A percentile compares a stretch with the other conserved stretches of the same genome.
These are phyloP conservation scores for Triangularia setosa DNA, from an alignment of 2,329 filamentous ascomycete species.

Conservation along the genomic window DNA sequence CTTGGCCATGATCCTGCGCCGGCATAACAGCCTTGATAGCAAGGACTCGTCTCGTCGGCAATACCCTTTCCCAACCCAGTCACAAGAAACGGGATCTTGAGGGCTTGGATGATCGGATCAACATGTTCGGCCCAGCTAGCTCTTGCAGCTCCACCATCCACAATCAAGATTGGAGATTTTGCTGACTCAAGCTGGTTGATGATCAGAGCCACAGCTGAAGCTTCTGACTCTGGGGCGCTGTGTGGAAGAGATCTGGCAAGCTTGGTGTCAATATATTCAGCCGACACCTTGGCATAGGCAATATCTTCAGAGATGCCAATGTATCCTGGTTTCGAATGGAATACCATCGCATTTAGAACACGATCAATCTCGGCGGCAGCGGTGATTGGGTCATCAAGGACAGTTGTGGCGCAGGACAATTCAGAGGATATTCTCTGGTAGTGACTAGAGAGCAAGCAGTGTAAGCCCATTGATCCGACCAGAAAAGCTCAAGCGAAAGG, in stretches of 20 bases:
- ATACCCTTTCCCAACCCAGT: constrained; percentile 21
- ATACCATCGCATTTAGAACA: constrained; percentile 40
- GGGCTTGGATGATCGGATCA: constrained; percentile 17
- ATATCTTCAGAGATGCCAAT: constrained; percentile 61
- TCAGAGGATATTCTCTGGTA: constrained; percentile 59
- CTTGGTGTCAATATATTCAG: constrained; percentile 52
- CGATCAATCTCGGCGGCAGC: constrained; percentile 58
- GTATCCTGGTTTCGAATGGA: constrained; percentile 47
- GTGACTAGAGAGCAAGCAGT: constrained; percentile 36
- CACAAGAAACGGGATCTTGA: constrained; percentile 28
- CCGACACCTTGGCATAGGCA: constrained; percentile 56
- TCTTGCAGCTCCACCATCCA: constrained; percentile 10
- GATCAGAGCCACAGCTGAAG: constrained; percentile 52
- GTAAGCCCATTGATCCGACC: too few relatives aligned
- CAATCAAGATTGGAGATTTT: constrained; percentile 9
- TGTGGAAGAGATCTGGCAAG: constrained; percentile 48
- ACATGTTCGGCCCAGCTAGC: constrained; percentile 4
- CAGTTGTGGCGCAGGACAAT: constrained; percentile 54
- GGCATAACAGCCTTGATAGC: constrained; percentile 8
- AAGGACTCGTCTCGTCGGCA: constrained; percentile 13
- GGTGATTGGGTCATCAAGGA: constrained; percentile 51
- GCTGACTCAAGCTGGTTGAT: constrained; percentile 12
- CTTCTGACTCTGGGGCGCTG: constrained; percentile 54
- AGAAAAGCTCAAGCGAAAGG: not conserved
- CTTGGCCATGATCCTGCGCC: constrained; percentile 8